Evolutionary conservation across 164 flowering plant species (phyloP).

Genomic region (Chimonanthus salicifolius): DNA sequence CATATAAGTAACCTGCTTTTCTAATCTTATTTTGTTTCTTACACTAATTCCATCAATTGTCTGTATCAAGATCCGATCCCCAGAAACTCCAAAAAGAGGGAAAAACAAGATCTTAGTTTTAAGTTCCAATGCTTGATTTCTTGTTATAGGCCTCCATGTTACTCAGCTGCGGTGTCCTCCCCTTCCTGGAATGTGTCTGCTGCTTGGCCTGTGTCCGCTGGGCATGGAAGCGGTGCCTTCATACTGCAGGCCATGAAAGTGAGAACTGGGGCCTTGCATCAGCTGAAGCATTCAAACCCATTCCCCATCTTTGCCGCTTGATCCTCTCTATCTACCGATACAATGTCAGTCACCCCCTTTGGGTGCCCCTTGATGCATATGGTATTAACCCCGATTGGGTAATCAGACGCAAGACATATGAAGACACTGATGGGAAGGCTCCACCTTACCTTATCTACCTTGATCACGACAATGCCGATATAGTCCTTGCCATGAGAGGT

Average conservation of each 20-base stretch:
- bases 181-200: slow-evolving; percentile 58
- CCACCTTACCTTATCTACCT: slow-evolving; percentile 79
- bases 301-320: slow-evolving; percentile 74
- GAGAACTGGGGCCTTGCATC: slow-evolving; percentile 81
- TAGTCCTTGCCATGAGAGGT: slow-evolving; percentile 71
- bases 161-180: slow-evolving; percentile 34
- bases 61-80: too few species aligned
- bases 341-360: slow-evolving; percentile 62
- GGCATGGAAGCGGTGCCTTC: slow-evolving; percentile 64
- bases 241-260: slow-evolving; percentile 65
- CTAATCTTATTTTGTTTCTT: too few species aligned
- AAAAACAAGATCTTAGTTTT: too few species aligned
- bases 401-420: slow-evolving; percentile 42
- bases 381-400: slow-evolving; percentile 72
- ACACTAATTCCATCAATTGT: too few species aligned
- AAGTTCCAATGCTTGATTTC: too few species aligned
- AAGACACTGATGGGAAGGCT: slow-evolving; percentile 56
- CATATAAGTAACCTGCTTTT: too few species aligned
- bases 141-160: background rate
- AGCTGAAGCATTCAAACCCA: slow-evolving; percentile 79
- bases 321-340: slow-evolving; percentile 80
- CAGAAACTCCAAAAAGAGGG: too few species aligned
- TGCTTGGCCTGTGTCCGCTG: slow-evolving; percentile 64
- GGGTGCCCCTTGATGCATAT: slow-evolving; percentile 88
- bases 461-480: slow-evolving; percentile 67